These are phyloP conservation scores for Tricholoma matsutake DNA, from an alignment of 768 basidiomycete species.

Conservation along the genomic window DNA sequence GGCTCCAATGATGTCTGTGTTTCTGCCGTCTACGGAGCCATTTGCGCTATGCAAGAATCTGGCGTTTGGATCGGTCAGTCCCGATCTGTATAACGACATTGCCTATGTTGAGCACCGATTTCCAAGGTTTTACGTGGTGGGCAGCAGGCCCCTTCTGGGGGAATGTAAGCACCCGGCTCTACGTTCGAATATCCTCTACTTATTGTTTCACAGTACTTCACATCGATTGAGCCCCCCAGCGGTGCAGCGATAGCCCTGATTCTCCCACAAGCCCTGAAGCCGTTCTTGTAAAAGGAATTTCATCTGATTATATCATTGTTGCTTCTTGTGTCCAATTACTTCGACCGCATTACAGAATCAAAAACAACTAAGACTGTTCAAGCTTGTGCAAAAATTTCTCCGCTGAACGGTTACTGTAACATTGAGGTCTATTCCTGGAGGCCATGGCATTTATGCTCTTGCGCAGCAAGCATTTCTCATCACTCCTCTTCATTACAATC, in stretches of 20 bases:
- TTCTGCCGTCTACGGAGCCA: slow-evolving; percentile 48
- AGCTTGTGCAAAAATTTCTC: not conserved
- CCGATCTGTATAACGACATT: not conserved
- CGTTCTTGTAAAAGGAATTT: slow-evolving; percentile 42
- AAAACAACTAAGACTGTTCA: not conserved
- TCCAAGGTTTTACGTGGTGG: slow-evolving; percentile 43
- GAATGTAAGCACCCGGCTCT: slow-evolving; percentile 33
- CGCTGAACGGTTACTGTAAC: no score
- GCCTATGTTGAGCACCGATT: not conserved
- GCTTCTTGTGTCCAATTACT: not conserved
- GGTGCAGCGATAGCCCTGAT: slow-evolving; percentile 51
- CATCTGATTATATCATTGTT: not conserved
- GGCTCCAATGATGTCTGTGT: slow-evolving; percentile 46
- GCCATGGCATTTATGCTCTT: no score
- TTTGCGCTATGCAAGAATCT: slow-evolving; percentile 57
- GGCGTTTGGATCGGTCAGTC: slow-evolving; percentile 54
- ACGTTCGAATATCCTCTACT: not conserved
- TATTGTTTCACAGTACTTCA: slow-evolving; percentile 43
- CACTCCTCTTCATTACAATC: no score
- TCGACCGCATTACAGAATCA: not conserved
- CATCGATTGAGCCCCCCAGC: slow-evolving; percentile 58
- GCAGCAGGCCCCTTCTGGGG: slow-evolving; percentile 66
- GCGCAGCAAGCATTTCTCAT: no score
- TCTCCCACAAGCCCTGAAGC: slow-evolving; percentile 53
- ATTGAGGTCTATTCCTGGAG: no score